These are phyloP conservation scores for Thelonectria blattea DNA, from an alignment of 2,329 filamentous ascomycete species.

Conservation along the genomic window DNA sequence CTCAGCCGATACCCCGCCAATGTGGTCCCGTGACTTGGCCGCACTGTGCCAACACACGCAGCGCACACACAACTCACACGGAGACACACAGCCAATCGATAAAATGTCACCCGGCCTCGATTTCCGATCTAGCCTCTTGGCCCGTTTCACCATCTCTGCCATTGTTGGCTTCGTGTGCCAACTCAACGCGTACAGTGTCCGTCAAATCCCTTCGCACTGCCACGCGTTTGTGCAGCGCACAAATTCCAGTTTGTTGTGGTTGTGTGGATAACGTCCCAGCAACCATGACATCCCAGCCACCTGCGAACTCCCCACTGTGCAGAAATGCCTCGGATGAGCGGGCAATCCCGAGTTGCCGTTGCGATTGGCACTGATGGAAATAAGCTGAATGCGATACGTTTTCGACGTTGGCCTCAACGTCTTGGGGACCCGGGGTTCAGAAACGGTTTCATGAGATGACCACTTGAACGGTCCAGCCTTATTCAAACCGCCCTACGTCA, in stretches of 20 bases:
- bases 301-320: neutral
- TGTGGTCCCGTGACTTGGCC: no score
- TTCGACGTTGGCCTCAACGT: neutral
- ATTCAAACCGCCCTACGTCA: neutral
- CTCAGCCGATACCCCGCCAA: neutral
- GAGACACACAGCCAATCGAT: no score
- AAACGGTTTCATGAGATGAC: no score
- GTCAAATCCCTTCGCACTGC: no score
- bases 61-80: no score
- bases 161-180: no score
- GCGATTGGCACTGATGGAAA: neutral
- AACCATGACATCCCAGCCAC: neutral
- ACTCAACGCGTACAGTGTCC: no score
- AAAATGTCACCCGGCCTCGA: no score
- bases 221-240: neutral
- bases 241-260: neutral
- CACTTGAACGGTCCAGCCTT: neutral
- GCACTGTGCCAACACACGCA: neutral
- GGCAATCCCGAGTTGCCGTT: neutral
- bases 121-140: no score
- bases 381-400: neutral
- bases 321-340: neutral
- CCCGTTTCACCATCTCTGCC: no score
- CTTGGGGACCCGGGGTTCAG: no score
- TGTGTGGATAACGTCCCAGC: neutral